Evolutionary conservation across 495 filamentous ascomycete genomes (phyloP), one percentile per base, ranked within the genome.

Genomic region (Daldinia concentrica): DNA sequence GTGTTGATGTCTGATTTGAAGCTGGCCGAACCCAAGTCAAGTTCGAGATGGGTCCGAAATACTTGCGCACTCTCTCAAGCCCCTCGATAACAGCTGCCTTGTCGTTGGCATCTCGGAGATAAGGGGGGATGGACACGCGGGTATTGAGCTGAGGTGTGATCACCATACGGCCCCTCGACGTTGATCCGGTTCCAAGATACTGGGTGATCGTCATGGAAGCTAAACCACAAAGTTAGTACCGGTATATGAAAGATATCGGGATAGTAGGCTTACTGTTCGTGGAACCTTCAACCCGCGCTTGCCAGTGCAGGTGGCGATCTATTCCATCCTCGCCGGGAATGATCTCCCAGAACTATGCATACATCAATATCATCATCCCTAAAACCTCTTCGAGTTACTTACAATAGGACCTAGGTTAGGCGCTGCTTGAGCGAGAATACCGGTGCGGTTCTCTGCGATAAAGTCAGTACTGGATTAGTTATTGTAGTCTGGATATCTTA

Each of bases 381-480:
- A 1, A 19, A 34, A 56, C 24, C 36, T 30, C 27, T 69, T 37
- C 2, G 37, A 52, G 22, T 67, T 68, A 70, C 78, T 74, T 15
- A 79, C 80, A 62, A 87, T 81, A 9, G 84, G 80, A 14, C 83
- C 83, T 37, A 86, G 82, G 50, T 85, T 82, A 39, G 88, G 87
- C 65, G 88, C 89, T 56, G 89, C 82, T 74, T 88, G 86, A n/a
- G 89, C 81, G 26, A 90, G 76, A 37, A 87, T 82, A 36, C 88
- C 88, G 59, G 81, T 82, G 15, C 85, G 75, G 27, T 83, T 82
- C 50, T 76, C 79, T 62, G 81, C 58, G 76, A n/a, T 27, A 58
- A 66, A 58, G 56, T 77, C 62, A 71, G 59, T 48, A 52, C 64
- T 52, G 9, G 62, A 69, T 62, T 66, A 68, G 15, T 56, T 48